Evolutionary conservation across 1,284 basidiomycete species (phyloP).

Genomic region (Polyporus tsugae): DNA sequence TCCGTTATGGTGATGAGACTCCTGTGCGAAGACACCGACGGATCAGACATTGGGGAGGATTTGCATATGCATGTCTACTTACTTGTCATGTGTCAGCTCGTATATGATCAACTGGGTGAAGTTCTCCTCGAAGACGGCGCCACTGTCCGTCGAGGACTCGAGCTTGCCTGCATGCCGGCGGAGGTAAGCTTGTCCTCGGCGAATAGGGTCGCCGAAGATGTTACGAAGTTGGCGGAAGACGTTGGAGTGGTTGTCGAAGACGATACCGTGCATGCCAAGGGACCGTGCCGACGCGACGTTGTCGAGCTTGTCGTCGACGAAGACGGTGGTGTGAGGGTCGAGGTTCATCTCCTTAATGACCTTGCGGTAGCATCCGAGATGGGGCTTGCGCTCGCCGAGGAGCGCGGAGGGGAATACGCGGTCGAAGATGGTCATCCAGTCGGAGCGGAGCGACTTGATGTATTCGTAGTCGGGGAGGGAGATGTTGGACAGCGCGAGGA

Average conservation of each 20-base stretch:
- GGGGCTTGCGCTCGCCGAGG: slow-evolving; percentile 45
- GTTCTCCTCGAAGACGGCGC: slow-evolving; percentile 56
- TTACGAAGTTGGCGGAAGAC: slow-evolving; percentile 56
- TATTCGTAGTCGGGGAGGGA: slow-evolving; percentile 60
- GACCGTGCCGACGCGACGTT: slow-evolving; percentile 65
- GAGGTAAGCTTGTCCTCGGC: slow-evolving; percentile 52
- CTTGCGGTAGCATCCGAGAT: slow-evolving; percentile 60
- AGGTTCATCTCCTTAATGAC: slow-evolving; percentile 53
- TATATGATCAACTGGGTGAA: slow-evolving; percentile 65
- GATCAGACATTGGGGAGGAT: slow-evolving; percentile 9
- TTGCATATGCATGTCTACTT: slow-evolving; percentile 26
- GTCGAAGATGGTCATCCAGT: slow-evolving; percentile 61
- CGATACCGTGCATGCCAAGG: slow-evolving; percentile 60
- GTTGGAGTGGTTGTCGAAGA: slow-evolving; percentile 52
- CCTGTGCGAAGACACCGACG: slow-evolving; percentile 10
- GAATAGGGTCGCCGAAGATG: slow-evolving; percentile 54
- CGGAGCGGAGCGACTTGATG: slow-evolving; percentile 47
- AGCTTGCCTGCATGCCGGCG: slow-evolving; percentile 49
- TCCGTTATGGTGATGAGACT: slow-evolving; percentile 36
- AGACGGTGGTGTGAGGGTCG: slow-evolving; percentile 54
- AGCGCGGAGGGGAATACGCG: slow-evolving; percentile 58
- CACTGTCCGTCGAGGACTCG: slow-evolving; percentile 54
- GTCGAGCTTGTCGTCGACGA: slow-evolving; percentile 68
- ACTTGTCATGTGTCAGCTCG: slow-evolving; percentile 61
- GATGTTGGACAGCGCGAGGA: slow-evolving; percentile 70